Conservation (phyloP, 768 basidiomycete genomes). For the Boletus tomentosulus region DNA sequence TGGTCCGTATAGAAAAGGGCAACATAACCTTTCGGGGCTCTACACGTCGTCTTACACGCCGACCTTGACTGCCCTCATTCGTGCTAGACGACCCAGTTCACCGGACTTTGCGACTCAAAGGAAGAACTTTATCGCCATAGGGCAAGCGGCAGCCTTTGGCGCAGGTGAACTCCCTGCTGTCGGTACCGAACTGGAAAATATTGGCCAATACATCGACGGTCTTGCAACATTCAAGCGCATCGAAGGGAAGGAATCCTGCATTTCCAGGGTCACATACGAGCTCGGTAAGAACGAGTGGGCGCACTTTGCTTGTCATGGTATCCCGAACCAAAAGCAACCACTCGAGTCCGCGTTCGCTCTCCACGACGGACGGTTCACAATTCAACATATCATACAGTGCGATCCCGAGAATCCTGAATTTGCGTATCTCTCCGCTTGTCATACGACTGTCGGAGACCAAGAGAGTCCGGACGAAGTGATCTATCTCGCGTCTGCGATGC, state of each 20-base stretch:
- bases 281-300: not conserved
- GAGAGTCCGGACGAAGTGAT: not conserved
- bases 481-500: not conserved
- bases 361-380: not conserved
- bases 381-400: not conserved
- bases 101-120: not conserved
- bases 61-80: conserved; percentile 7
- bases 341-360: too few relatives aligned
- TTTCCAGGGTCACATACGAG: not conserved
- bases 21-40: conserved; percentile 2
- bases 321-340: too few relatives aligned
- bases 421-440: not conserved
- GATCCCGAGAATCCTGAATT: not conserved
- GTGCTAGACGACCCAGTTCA: not conserved
- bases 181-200: not conserved
- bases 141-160: not conserved
- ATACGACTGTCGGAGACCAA: not conserved
- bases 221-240: not conserved
- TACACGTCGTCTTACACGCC: conserved; percentile 19
- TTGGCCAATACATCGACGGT: not conserved
- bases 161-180: not conserved
- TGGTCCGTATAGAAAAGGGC: not conserved
- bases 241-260: not conserved
- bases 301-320: too few relatives aligned
- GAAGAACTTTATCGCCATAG: not conserved